Evolutionary conservation across 1,284 basidiomycete species (phyloP), one percentile per base, ranked within the genome.

Genomic region (Psilocybe mexicana): DNA sequence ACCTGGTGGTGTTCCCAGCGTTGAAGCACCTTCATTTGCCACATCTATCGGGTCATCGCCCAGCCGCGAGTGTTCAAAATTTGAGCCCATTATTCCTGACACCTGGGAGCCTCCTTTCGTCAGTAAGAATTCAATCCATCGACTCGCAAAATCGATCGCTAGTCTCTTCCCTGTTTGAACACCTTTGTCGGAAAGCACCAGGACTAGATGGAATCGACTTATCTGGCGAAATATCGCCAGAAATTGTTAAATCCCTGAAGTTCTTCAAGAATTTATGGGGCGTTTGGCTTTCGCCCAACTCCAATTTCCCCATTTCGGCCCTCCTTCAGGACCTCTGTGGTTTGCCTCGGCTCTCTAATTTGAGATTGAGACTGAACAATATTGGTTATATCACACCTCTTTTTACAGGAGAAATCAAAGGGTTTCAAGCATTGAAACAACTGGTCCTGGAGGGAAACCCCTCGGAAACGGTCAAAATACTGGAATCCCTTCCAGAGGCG

Each of bases 51-150:
- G 8, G 10, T 6, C 14, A 45, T 4, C 23, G 18, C 30, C 4
- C 5, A 8, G 30, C 4, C 30, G 5, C 4, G 12, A 52, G 28
- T 18, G 47, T 48, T 24, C 58, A 59, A 25, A 52, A 38, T 30
- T n/a, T 58, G 6, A 55, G 55, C 18, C 30, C 44, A 10, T 14
- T 61, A 0, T 63, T 63, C 43, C 57, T 63, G 8, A 40, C 55
- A 23, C 35, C 44, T 8, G 53, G 57, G 4, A 10, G 2, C 1
- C 48, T 47, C 7, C 55, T 63, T 12, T 35, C 38, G 33, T 55
- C 23, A 0, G 14, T 64, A 38, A 24, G 5, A n/a, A n/a, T 59
- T 12, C 18, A 36, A 23, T 36, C 40, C n/a, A 49, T 60, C 14
- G 46, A 45, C 28, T 12, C 25, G 8, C 18, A 35, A n/a, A 55